Percentiles rank a stretch among this genome's conserved stretches.
phyloP scores from a whole-genome alignment of 2,329 filamentous ascomycete genomes.

The Escovopsis sp. region DNA sequence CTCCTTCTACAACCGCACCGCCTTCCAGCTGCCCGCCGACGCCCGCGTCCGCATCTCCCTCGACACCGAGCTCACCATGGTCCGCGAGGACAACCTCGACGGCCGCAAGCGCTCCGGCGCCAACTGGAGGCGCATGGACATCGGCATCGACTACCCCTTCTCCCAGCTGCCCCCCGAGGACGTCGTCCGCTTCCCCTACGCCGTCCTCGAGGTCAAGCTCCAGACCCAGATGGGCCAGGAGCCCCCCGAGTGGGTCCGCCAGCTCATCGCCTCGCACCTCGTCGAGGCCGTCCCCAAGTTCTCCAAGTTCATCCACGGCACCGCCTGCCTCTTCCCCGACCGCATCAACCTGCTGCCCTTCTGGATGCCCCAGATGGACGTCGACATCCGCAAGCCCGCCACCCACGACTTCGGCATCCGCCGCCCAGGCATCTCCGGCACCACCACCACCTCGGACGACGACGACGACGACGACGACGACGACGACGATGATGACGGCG shows the following conservation, averaged over 20 bases:
- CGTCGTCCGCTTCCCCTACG: constrained; percentile 85
- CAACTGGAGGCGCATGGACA: constrained; percentile 95
- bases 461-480: constrained; percentile 58
- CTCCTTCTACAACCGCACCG: constrained; percentile 95
- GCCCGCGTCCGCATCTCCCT: constrained; percentile 91
- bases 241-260: constrained; percentile 89
- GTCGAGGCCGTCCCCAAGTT: constrained; percentile 99
- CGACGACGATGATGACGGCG: constrained; percentile 46
- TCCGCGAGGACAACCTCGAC: constrained; percentile 87
- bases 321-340: constrained; percentile 70
- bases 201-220: constrained; percentile 90
- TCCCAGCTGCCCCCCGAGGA: constrained; percentile 73
- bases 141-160: constrained; percentile 92
- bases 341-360: constrained; percentile 84
- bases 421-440: constrained; percentile 57
- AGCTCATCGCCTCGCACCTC: constrained; percentile 81
- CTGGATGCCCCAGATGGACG: constrained; percentile 97
- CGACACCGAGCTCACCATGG: constrained; percentile 90
- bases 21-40: constrained; percentile 93
- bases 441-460: constrained; percentile 62
- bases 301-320: constrained; percentile 97
- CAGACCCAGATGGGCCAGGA: constrained; percentile 93
- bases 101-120: constrained; percentile 59
- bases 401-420: constrained; percentile 85
- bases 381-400: constrained; percentile 87